Base-by-base conservation (phyloP, 495 filamentous ascomycete species). In the Neurospora pannonica region DNA sequence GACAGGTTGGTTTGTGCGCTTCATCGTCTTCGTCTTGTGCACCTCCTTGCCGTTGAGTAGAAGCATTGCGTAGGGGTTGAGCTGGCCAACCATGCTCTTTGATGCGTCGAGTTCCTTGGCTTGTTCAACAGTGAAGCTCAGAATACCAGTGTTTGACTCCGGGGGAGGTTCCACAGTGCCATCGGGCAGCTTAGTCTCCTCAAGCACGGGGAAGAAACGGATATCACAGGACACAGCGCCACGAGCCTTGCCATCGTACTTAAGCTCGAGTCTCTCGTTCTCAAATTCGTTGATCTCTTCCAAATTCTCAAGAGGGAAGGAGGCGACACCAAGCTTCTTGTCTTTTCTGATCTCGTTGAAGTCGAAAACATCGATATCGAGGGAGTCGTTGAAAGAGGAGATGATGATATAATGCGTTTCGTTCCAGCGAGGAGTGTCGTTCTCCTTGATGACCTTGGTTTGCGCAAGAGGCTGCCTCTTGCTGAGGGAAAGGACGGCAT, bases 301-400 rank as follows among this genome's bases (percentile, higher is more conserved):
- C 4, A 98, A 81, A 48, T 91, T 89, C 74, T 98, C 94, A 42
- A 99, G 84, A 13, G 89, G 85, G 81, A 98, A 99, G 4, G 90
- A 93, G 6, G 93, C 92, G 46, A 88, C 86, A 48, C 97, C 97
- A 71, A 99, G 90, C 79, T 97, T 93, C 86, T 97, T 97, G 83
- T 98, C 94, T 85, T 98, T 98, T 74, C 96, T 89, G 81, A 90
- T 91, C 70, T 98, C 97, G 76, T 99, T 99, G 88, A 90, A 98
- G 82, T 99, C 96, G 77, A 88, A 98, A 37, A 97, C 80, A 38
- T 91, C 88, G 54, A 98, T 85, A 36, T 94, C 94, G 74, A 99
- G 86, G 19, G 91, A 85, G 78, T 98, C 96, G 69, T 92, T 91
- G 76, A 96, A 91, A 28, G 93, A 97, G 9, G 93, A 95, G 76